Base-by-base conservation (phyloP, 768 basidiomycete species). In the Trametes punicea region DNA sequence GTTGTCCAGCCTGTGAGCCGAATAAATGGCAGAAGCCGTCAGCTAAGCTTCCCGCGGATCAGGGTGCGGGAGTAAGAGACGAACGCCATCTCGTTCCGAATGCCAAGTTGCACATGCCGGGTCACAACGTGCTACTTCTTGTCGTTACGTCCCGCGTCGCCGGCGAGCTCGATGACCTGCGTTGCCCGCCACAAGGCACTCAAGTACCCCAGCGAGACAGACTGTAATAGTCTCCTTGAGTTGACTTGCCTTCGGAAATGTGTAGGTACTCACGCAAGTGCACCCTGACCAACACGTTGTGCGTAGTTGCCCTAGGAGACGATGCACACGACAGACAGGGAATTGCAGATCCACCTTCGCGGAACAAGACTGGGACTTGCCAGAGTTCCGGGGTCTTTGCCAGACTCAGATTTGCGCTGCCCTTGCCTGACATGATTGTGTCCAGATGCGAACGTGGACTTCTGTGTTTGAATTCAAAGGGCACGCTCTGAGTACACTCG, bases 91-190 rank as follows among this genome's bases (percentile, higher is more conserved):
- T 95, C 93, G 71, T 95, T 93, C 45, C 94, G 84, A 73, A 97
- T 93, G 60, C 93, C 93, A 60, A 96, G 84, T 71, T 97, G 93
- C 44, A 96, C 76, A 73, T 97, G 94, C 72, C 94, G 88, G 41
- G 93, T 93, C 36, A 95, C 90, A 66, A 96, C 95, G 82, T 93
- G 92, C 62, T 92, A 88, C 77, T 94, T 91, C 80, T 91, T 92
- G 80, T 92, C 92, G 74, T 89, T 90, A 54, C 90, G 87, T 30
- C 90, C 90, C 40, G 90, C 90, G 52, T 90, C 89, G 33, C 93
- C 93, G 57, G 93, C 93, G 38, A 96, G 77, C 75, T 96, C 93
- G 64, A 96, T 83, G 70, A 96, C 94, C 71, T 96, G n/a, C n/a
- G n/a, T n/a, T n/a, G n/a, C n/a, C 93, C 41, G 93, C 93, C 31